Conservation (phyloP, 2,329 filamentous ascomycete genomes). For the Bipolaris victoriae region DNA sequence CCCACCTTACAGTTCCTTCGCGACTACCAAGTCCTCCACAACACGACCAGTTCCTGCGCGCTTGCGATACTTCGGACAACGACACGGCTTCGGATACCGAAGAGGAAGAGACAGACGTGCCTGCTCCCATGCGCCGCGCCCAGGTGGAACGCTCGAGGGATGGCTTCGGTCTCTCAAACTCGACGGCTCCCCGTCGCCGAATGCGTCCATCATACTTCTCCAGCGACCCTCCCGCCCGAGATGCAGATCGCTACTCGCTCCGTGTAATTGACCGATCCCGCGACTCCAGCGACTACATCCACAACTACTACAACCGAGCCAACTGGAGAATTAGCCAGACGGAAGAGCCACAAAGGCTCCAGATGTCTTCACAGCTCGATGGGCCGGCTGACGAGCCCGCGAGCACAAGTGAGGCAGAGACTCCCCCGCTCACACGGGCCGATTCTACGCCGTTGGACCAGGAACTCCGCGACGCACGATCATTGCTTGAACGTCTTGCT, state of each 20-base stretch:
- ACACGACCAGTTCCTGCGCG: constrained; percentile 57
- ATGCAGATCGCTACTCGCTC: constrained; percentile 37
- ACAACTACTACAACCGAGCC: constrained; percentile 32
- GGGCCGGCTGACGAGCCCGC: constrained; percentile 27
- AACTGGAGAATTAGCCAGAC: constrained; percentile 11
- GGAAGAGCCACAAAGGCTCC: constrained; percentile 10
- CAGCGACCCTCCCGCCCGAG: constrained; percentile 37
- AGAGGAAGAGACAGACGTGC: constrained; percentile 49
- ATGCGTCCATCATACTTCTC: constrained; percentile 30
- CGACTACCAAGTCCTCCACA: constrained; percentile 32
- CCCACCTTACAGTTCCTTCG: constrained; percentile 48
- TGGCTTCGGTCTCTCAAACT: constrained; percentile 12
- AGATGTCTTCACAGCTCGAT: constrained; percentile 23
- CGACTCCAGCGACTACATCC: constrained; percentile 39
- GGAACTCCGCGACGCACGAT: constrained; percentile 69
- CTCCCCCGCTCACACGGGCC: constrained; percentile 11
- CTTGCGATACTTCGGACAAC: constrained; percentile 56
- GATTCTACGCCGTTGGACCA: constrained; percentile 34
- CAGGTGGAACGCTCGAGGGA: constrained; percentile 33
- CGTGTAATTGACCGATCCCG: constrained; percentile 34
- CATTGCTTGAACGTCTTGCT: constrained; percentile 72
- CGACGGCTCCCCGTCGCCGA: constrained; percentile 17
- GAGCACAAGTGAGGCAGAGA: constrained; percentile 28
- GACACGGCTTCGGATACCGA: constrained; percentile 60
- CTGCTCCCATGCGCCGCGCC: constrained; percentile 14